These are phyloP conservation scores for Sporothrix protearum DNA, from an alignment of 2,329 filamentous ascomycete genomes.

Conservation along the genomic window DNA sequence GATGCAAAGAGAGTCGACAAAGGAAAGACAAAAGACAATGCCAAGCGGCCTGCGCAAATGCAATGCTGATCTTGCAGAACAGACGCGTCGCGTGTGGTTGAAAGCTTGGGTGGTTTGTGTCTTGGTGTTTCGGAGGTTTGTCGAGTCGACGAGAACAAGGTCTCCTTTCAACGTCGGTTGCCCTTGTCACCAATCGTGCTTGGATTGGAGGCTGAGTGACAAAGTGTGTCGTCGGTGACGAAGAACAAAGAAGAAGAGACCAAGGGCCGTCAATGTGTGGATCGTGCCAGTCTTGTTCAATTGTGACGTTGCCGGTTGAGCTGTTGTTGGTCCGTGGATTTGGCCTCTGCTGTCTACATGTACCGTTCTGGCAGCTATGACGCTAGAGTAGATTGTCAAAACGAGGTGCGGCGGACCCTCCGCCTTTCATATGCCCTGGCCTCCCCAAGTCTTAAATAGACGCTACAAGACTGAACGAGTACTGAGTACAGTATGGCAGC, in stretches of 20 bases:
- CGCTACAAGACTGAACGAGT: background rate
- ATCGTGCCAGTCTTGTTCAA: background rate
- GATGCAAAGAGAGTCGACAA: background rate
- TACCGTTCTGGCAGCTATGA: constrained; percentile 1
- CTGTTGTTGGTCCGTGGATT: background rate
- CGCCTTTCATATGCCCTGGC: constrained; percentile 17
- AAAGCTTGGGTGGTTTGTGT: background rate
- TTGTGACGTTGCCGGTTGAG: background rate
- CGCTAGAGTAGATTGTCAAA: background rate
- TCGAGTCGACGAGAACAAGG: too few species aligned
- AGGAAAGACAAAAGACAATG: background rate
- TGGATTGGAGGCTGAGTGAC: background rate
- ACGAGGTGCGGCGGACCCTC: background rate
- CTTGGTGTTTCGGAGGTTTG: background rate
- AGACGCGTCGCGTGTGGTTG: background rate
- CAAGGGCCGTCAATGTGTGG: background rate
- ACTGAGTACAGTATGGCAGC: too few species aligned
- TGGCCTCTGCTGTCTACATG: too few species aligned
- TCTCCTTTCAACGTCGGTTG: background rate
- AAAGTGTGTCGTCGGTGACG: background rate
- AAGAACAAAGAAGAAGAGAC: background rate
- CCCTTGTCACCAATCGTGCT: background rate
- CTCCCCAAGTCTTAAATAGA: constrained; percentile 9
- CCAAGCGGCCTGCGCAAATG: background rate
- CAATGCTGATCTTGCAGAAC: background rate